Evolutionary conservation across 2,329 filamentous ascomycete genomes (phyloP).

Genomic region (Phaeosphaeria sp.): DNA sequence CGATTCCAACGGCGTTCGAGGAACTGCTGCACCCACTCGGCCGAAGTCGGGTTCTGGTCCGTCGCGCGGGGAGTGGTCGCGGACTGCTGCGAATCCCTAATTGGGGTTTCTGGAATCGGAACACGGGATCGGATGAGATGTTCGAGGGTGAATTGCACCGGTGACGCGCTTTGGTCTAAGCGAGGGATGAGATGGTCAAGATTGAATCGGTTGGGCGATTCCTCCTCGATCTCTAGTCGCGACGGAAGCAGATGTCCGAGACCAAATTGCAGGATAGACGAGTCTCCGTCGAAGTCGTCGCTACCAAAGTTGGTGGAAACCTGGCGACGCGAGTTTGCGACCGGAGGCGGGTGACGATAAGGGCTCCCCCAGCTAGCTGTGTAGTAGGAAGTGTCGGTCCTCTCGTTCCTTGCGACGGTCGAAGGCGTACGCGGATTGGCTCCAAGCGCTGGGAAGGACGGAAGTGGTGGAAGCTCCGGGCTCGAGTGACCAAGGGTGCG

Average conservation of each 20-base stretch:
- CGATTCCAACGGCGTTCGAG: conserved; percentile 72
- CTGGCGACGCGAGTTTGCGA: conserved; percentile 37
- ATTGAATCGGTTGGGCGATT: conserved; percentile 44
- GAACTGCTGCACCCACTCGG: conserved; percentile 87
- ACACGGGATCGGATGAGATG: conserved; percentile 49
- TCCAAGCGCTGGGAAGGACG: conserved; percentile 41
- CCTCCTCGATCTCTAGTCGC: conserved; percentile 37
- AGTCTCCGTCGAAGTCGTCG: conserved; percentile 48
- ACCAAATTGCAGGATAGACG: conserved; percentile 46
- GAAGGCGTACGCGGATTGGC: conserved; percentile 44
- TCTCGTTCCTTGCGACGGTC: conserved; percentile 40
- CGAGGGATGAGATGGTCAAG: conserved; percentile 49
- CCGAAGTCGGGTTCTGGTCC: conserved; percentile 61
- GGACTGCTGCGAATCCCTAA: conserved; percentile 23
- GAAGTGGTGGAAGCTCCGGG: conserved; percentile 49
- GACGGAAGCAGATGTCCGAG: conserved; percentile 48
- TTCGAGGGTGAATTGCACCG: conserved; percentile 46
- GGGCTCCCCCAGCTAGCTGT: conserved; percentile 93
- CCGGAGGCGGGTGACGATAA: conserved; percentile 71
- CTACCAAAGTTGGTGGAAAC: conserved; percentile 40
- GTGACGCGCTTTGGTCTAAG: conserved; percentile 40
- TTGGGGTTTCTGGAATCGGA: conserved; percentile 36
- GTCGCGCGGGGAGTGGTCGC: conserved; percentile 34
- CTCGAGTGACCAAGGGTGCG: conserved; percentile 50
- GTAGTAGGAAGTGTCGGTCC: conserved; percentile 61